phyloP scores from a whole-genome alignment of 305 asterid species.

The Fraxinus sp. region DNA sequence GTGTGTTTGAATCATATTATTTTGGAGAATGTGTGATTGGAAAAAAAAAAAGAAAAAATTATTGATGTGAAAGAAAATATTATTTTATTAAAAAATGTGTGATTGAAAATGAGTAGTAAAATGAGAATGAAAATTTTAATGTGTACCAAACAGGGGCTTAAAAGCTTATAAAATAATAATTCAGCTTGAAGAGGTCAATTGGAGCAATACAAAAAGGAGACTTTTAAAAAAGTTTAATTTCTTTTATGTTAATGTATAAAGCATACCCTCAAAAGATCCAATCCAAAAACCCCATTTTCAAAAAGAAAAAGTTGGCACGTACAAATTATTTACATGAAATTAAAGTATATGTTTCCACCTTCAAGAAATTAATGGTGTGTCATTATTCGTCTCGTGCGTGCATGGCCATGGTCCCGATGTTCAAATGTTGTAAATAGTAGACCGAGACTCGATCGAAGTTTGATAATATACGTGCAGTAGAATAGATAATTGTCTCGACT shows the following conservation, averaged over 20 bases:
- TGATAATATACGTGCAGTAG: not conserved
- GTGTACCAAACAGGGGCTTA: not conserved
- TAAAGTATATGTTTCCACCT: not conserved
- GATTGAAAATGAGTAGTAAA: too few species aligned
- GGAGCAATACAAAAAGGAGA: conserved; percentile 32
- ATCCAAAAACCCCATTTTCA: conserved; percentile 14
- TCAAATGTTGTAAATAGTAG: not conserved
- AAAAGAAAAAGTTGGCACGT: not conserved
- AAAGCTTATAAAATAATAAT: conserved; percentile 6
- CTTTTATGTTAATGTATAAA: conserved; percentile 18
- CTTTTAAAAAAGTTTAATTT: conserved; percentile 34
- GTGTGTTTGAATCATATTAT: too few species aligned
- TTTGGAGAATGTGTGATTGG: too few species aligned
- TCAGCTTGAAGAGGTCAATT: not conserved
- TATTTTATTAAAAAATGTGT: too few species aligned
- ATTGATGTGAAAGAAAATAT: too few species aligned
- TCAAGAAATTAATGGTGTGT: not conserved
- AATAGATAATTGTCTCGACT: not conserved
- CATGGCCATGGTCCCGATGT: not conserved
- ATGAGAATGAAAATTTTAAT: too few species aligned
- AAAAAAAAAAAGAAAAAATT: too few species aligned
- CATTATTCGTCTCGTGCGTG: not conserved
- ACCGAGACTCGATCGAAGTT: not conserved
- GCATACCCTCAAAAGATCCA: conserved; percentile 3
- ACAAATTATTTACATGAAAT: not conserved